These are phyloP conservation scores for Xylaria bambusicola DNA, from an alignment of 495 filamentous ascomycete genomes.

Conservation along the genomic window DNA sequence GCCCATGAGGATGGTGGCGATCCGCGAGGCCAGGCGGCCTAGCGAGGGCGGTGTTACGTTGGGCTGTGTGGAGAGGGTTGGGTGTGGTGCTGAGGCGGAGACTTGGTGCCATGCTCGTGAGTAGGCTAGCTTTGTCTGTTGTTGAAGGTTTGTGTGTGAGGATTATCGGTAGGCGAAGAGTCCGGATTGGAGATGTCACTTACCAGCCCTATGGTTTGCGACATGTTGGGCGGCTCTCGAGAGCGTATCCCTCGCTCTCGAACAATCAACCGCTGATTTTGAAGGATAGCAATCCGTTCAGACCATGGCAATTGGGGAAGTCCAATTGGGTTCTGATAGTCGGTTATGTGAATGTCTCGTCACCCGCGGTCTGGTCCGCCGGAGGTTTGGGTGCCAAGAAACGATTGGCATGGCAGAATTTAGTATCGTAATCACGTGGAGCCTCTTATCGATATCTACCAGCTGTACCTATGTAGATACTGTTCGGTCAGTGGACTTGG, in stretches of 20 bases:
- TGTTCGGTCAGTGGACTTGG: no score
- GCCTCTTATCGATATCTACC: slow-evolving; percentile 16
- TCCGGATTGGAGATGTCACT: slow-evolving; percentile 17
- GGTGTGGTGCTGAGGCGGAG: slow-evolving; percentile 63
- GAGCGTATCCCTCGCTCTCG: slow-evolving; percentile 28
- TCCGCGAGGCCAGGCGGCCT: slow-evolving; percentile 86
- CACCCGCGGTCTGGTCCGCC: not conserved
- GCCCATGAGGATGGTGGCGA: slow-evolving; percentile 92
- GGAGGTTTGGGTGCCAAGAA: slow-evolving; percentile 13
- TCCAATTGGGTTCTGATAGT: not conserved
- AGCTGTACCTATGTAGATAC: no score
- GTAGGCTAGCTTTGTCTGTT: slow-evolving; percentile 95
- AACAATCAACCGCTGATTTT: slow-evolving; percentile 7
- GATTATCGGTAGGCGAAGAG: not conserved
- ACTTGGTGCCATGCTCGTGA: slow-evolving; percentile 90
- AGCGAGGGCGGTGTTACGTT: slow-evolving; percentile 67
- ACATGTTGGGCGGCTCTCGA: slow-evolving; percentile 54
- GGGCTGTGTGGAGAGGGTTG: slow-evolving; percentile 55
- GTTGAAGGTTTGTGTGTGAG: not conserved
- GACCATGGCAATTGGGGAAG: not conserved
- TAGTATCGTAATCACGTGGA: slow-evolving; percentile 14
- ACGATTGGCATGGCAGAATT: slow-evolving; percentile 1
- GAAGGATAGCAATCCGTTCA: not conserved
- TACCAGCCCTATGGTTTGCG: slow-evolving; percentile 69
- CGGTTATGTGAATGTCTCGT: not conserved